Conservation (phyloP, 805 yeast species). For the Komagataella ulmi region DNA sequence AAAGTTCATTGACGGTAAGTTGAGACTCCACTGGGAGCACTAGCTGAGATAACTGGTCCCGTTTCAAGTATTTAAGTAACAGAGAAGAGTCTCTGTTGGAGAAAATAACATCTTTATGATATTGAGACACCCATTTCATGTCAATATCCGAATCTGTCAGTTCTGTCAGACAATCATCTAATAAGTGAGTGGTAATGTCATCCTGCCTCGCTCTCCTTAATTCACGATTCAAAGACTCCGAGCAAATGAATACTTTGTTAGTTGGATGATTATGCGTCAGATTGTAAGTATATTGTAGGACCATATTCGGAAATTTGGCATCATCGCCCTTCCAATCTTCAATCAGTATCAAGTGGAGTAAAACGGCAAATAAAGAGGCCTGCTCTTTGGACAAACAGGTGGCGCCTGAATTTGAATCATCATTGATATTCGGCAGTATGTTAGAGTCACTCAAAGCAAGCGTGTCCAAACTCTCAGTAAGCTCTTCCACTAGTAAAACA, state of each 20-base stretch:
- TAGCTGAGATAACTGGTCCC: background rate
- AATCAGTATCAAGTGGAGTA: background rate
- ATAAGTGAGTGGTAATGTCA: background rate
- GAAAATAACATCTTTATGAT: background rate
- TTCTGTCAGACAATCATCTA: background rate
- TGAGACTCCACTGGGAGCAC: constrained; percentile 4
- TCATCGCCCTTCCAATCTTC: background rate
- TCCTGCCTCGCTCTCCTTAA: background rate
- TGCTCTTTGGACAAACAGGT: background rate
- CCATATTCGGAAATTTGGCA: background rate
- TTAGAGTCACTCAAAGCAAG: background rate
- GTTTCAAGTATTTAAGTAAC: background rate
- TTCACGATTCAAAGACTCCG: background rate
- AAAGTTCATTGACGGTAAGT: constrained; percentile 5
- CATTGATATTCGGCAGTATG: background rate
- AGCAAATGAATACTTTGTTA: background rate
- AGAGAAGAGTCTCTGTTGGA: background rate
- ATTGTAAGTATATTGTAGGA: background rate
- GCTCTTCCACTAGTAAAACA: background rate
- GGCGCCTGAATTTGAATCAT: background rate
- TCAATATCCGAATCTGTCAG: background rate
- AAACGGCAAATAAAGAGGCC: background rate
- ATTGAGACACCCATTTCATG: background rate
- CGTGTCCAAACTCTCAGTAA: background rate
- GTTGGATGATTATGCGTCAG: background rate